These are phyloP conservation scores for Aspergillus baeticus DNA, from an alignment of 495 filamentous ascomycete genomes.

Conservation along the genomic window DNA sequence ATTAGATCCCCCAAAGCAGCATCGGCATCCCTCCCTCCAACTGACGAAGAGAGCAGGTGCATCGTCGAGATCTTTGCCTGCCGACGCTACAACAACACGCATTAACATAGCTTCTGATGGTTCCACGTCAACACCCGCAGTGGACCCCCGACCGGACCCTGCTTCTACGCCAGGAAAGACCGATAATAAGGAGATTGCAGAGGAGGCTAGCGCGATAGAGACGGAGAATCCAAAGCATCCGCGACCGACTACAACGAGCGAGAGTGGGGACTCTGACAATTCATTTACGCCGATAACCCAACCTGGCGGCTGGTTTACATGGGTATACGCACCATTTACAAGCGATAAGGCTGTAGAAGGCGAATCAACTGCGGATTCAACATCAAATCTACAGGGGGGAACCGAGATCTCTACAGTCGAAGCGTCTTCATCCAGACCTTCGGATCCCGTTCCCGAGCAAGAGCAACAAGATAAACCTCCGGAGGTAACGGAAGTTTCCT, in stretches of 20 bases:
- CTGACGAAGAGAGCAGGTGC: slow-evolving; percentile 39
- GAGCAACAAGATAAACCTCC: slow-evolving; percentile 20
- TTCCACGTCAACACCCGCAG: slow-evolving; percentile 33
- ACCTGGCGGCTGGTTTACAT: slow-evolving; percentile 57
- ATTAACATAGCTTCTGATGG: slow-evolving; percentile 51
- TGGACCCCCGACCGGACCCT: slow-evolving; percentile 26
- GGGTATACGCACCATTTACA: slow-evolving; percentile 43
- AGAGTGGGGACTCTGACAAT: slow-evolving; percentile 10
- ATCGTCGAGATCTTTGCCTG: slow-evolving; percentile 49
- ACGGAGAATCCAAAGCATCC: slow-evolving; percentile 21
- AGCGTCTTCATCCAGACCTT: slow-evolving; percentile 14
- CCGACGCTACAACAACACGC: slow-evolving; percentile 45
- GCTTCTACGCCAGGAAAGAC: slow-evolving; percentile 17
- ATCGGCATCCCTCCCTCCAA: slow-evolving; percentile 37
- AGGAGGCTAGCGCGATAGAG: slow-evolving; percentile 13
- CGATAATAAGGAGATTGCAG: slow-evolving; percentile 24
- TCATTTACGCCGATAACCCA: slow-evolving; percentile 28
- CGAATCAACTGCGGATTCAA: slow-evolving; percentile 11
- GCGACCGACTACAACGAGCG: slow-evolving; percentile 14
- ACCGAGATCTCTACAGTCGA: slow-evolving; percentile 21
- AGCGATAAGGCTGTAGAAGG: slow-evolving; percentile 14
- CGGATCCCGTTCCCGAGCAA: slow-evolving; percentile 18
- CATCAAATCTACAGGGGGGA: slow-evolving; percentile 21
- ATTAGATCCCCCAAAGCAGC: slow-evolving; percentile 26
- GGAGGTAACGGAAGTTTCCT: slow-evolving; percentile 19